These are phyloP conservation scores for Diaporthe citrichinensis DNA, from an alignment of 2,329 filamentous ascomycete species.

Conservation along the genomic window DNA sequence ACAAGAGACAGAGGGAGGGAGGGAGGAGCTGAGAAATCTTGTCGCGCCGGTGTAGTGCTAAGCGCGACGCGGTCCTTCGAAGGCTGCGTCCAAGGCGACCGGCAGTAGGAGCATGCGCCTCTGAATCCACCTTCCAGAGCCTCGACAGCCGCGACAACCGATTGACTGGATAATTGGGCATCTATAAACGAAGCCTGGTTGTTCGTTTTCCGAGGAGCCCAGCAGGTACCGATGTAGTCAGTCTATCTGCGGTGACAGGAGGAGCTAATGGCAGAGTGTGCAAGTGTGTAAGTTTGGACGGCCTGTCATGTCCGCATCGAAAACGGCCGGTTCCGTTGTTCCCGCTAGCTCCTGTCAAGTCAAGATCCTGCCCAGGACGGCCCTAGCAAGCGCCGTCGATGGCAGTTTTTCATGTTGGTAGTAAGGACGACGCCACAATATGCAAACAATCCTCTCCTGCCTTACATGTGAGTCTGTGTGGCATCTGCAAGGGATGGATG, in stretches of 20 bases:
- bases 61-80: conserved; percentile 15
- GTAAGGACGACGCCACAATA: conserved; percentile 31
- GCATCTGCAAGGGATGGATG: conserved; percentile 33
- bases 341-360: conserved; percentile 23
- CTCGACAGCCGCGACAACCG: conserved; percentile 28
- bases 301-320: conserved; percentile 12
- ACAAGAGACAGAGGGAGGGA: background rate
- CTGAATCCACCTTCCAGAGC: background rate
- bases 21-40: background rate
- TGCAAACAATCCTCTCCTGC: conserved; percentile 12
- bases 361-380: conserved; percentile 4
- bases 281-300: background rate
- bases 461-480: conserved; percentile 31
- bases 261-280: background rate
- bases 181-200: conserved; percentile 3
- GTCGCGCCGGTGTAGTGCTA: conserved; percentile 8
- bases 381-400: conserved; percentile 27
- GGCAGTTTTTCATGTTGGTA: conserved; percentile 29
- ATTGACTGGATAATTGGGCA: background rate
- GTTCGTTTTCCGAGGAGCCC: background rate
- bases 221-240: background rate
- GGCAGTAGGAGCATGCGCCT: conserved; percentile 7
- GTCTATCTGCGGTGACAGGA: background rate
- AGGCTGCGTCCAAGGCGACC: background rate
- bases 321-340: conserved; percentile 39